Evolutionary conservation across 306 rosid species (phyloP), one percentile per base, ranked within the genome.

Genomic region (Crataegus laevigata): DNA sequence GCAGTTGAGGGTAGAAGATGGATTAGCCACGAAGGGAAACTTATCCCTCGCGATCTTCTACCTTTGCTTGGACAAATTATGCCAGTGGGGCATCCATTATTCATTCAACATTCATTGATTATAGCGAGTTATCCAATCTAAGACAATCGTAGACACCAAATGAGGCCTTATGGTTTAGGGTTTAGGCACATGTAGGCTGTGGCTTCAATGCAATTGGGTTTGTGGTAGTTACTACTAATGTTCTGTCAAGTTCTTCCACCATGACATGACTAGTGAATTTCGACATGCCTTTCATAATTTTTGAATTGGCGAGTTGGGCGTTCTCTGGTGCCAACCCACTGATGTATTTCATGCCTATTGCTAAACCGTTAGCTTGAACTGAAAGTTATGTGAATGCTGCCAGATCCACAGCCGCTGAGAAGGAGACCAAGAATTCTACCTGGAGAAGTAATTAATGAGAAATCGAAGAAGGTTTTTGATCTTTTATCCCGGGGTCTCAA

Each of bases 391-490:
- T 74, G 59, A 66, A 63, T 88, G 82, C 68, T 63, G 69, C 79
- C 89, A 94, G 98, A 88, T 68, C 92, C 88, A 79, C 89, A 84
- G 68, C 64, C 68, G 26, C 93, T 85, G 38, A 90, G 75, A 81
- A 86, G 73, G 84, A 88, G 89, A 73, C 97, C 97, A 1, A 88
- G 79, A 83, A 74, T 94, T 77, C 90, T 90, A 75, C 98, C 97
- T 0, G 97, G 96, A 74, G 77, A 78, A 74, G 94, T 86, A 62
- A 84, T 89, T 67, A 78, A 90, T 77, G 91, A 91, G 87, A 94
- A 90, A 85, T 94, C 98, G 71, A 94, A 87, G 81, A 88, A 90
- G 98, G 98, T 94, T 2, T 2, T 14, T 57, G 72, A 22, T 66
- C n/a, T 22, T 70, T 65, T 32, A 21, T 76, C n/a, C 29, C 19